Percentiles rank a stretch among this genome's conserved stretches.
phyloP scores from a whole-genome alignment of 2,329 filamentous ascomycete genomes.

The Talaromyces verruculosus region DNA sequence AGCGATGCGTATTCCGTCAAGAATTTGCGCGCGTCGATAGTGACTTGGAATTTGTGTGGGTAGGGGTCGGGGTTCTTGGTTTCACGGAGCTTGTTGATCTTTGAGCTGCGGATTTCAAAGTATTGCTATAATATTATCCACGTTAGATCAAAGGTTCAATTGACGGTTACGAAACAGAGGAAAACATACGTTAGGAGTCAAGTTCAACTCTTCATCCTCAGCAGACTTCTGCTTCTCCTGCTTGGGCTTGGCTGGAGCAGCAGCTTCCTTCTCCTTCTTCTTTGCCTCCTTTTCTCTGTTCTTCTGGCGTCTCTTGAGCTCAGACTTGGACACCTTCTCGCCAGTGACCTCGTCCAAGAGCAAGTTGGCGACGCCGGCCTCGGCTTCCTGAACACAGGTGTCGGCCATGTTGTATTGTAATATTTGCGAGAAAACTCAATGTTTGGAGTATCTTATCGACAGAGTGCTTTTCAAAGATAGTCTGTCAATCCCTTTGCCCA shows the following conservation, averaged over 20 bases:
- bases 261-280: constrained; percentile 82
- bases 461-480: background rate
- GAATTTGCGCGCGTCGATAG: constrained; percentile 79
- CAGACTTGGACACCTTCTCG: constrained; percentile 78
- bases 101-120: constrained; percentile 90
- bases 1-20: constrained; percentile 70
- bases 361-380: constrained; percentile 64
- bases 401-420: constrained; percentile 38
- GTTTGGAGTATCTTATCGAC: background rate
- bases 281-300: constrained; percentile 79
- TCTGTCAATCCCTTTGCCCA: background rate
- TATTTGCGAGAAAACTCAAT: background rate
- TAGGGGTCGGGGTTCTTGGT: constrained; percentile 78
- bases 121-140: constrained; percentile 63
- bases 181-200: constrained; percentile 65
- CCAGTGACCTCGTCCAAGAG: constrained; percentile 91
- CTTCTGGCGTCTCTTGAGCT: constrained; percentile 96
- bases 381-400: constrained; percentile 47
- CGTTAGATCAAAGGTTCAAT: background rate
- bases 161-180: background rate
- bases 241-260: constrained; percentile 59
- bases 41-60: constrained; percentile 89
- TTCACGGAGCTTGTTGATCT: constrained; percentile 72
- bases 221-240: constrained; percentile 63
- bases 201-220: constrained; percentile 67